Conservation (phyloP, 1,139 yeast species). For the Debaryomyces udenii region DNA sequence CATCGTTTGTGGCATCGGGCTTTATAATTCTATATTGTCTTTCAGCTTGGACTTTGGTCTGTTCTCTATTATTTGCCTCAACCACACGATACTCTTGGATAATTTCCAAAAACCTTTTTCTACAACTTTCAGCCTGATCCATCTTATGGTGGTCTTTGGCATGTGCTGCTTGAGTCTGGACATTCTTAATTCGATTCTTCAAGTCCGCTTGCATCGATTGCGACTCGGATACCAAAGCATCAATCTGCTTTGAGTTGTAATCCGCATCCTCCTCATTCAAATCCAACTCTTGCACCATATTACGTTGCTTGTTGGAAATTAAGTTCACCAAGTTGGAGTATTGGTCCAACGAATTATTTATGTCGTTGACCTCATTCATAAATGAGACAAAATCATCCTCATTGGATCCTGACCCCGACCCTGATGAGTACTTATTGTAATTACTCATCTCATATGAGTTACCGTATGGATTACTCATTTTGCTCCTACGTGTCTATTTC, state of each 20-base stretch:
- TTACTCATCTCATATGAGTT: slow-evolving; percentile 40
- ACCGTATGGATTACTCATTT: slow-evolving; percentile 34
- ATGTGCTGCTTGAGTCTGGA: slow-evolving; percentile 66
- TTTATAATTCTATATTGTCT: slow-evolving; percentile 92
- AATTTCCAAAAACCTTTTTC: slow-evolving; percentile 80
- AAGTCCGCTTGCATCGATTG: slow-evolving; percentile 74
- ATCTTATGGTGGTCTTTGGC: slow-evolving; percentile 76
- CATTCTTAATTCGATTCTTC: slow-evolving; percentile 73
- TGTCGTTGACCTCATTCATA: slow-evolving; percentile 81
- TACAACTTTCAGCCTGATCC: slow-evolving; percentile 88
- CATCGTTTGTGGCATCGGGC: slow-evolving; percentile 89
- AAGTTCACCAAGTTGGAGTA: slow-evolving; percentile 77
- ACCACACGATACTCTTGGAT: slow-evolving; percentile 86
- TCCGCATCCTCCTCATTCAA: slow-evolving; percentile 78
- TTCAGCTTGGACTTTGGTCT: slow-evolving; percentile 84
- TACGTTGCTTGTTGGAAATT: slow-evolving; percentile 80
- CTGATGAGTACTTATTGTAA: slow-evolving; percentile 30
- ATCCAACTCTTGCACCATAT: slow-evolving; percentile 74
- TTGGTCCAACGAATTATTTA: slow-evolving; percentile 79
- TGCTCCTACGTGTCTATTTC: slow-evolving; percentile 7
- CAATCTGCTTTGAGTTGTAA: slow-evolving; percentile 74
- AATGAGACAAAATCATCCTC: slow-evolving; percentile 70
- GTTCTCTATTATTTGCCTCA: slow-evolving; percentile 85
- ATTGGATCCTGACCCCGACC: slow-evolving; percentile 20
- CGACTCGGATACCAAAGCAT: slow-evolving; percentile 75